Evolutionary conservation across 2,329 filamentous ascomycete species (phyloP).

Genomic region (Aspergillus sp.): DNA sequence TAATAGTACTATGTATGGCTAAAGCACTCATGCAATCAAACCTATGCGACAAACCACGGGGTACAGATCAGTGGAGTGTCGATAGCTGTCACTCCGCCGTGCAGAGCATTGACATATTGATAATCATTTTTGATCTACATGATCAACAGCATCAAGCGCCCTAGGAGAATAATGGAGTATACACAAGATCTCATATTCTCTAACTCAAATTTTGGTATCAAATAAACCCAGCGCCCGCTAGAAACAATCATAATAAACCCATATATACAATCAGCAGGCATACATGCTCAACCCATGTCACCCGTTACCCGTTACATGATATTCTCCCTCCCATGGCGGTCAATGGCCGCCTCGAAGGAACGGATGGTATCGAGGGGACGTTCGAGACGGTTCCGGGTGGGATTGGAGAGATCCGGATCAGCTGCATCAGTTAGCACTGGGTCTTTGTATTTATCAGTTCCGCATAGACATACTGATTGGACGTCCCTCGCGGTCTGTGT

Average conservation of each 20-base stretch:
- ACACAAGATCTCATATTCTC: background rate
- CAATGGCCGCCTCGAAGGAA: conserved; percentile 81
- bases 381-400: conserved; percentile 78
- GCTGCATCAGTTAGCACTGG: conserved; percentile 43
- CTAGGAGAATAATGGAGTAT: background rate
- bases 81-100: too few species aligned
- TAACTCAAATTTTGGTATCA: too few species aligned
- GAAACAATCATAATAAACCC: conserved; percentile 5
- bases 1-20: too few species aligned
- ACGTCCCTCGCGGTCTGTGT: conserved; percentile 69
- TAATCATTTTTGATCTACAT: too few species aligned
- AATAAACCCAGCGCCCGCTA: background rate
- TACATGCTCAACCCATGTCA: background rate
- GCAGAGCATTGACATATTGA: too few species aligned
- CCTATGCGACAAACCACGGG: too few species aligned
- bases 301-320: conserved; percentile 5
- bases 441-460: background rate
- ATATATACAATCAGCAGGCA: conserved; percentile 1
- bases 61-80: too few species aligned
- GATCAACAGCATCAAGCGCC: too few species aligned
- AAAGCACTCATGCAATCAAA: too few species aligned
- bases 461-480: conserved; percentile 55
- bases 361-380: conserved; percentile 86
- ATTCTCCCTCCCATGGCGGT: conserved; percentile 50
- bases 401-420: conserved; percentile 84